Evolutionary conservation across 2,329 filamentous ascomycete genomes (phyloP).

Genomic region (Colletotrichum sp.): DNA sequence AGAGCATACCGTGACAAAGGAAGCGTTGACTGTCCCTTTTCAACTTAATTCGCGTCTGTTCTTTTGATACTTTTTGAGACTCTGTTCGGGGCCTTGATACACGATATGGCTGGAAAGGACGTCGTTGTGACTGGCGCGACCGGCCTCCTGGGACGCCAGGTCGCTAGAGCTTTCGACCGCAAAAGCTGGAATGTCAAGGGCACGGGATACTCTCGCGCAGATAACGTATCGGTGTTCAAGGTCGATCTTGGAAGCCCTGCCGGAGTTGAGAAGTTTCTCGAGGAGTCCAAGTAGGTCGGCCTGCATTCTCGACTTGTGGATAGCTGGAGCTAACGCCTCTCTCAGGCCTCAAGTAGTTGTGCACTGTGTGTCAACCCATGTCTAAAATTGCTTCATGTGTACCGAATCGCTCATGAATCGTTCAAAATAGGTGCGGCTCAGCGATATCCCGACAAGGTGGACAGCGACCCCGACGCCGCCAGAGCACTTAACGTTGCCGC

Average conservation of each 20-base stretch:
- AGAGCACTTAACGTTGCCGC: conserved; percentile 76
- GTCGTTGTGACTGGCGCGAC: conserved; percentile 85
- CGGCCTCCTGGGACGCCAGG: conserved; percentile 81
- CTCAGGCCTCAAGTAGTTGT: conserved; percentile 76
- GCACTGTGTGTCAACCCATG: conserved; percentile 65
- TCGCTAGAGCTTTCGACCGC: conserved; percentile 71
- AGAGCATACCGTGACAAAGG: neutral
- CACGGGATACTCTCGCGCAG: conserved; percentile 75
- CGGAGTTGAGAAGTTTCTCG: conserved; percentile 55
- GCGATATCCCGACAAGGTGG: conserved; percentile 85
- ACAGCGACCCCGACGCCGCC: conserved; percentile 77
- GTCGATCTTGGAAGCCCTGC: conserved; percentile 53
- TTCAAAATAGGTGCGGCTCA: conserved; percentile 74
- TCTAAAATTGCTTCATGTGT: neutral
- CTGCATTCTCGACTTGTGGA: neutral
- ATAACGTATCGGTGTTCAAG: conserved; percentile 69
- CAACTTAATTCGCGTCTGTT: neutral
- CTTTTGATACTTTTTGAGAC: neutral
- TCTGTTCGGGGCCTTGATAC: neutral
- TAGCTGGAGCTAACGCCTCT: neutral
- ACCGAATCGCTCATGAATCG: neutral
- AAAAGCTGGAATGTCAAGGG: conserved; percentile 73
- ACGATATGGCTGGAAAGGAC: conserved; percentile 45
- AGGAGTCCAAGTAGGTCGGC: conserved; percentile 56
- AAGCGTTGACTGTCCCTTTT: neutral